Evolutionary conservation across 2,329 filamentous ascomycete species (phyloP).

Genomic region (Aspergillus vadensis): DNA sequence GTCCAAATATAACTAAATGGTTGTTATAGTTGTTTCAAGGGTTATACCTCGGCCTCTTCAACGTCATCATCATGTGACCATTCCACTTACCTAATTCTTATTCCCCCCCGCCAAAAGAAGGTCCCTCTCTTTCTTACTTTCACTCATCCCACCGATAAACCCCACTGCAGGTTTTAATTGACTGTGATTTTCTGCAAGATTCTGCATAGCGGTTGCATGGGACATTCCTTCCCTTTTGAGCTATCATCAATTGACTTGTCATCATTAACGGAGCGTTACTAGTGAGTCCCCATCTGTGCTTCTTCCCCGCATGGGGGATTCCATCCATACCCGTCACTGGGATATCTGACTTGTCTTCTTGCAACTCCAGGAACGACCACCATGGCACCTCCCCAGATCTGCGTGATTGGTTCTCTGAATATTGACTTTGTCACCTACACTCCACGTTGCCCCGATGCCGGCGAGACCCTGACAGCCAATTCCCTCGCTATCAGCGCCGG

Average conservation of each 20-base stretch:
- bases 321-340: background rate
- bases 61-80: background rate
- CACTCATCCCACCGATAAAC: too few species aligned
- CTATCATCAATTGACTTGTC: background rate
- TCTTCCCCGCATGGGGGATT: background rate
- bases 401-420: conserved; percentile 89
- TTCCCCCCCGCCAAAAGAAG: background rate
- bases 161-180: background rate
- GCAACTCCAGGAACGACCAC: background rate
- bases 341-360: background rate
- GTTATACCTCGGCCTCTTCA: background rate
- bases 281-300: background rate
- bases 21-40: too few species aligned
- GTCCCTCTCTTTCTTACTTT: background rate
- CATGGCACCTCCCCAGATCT: conserved; percentile 58
- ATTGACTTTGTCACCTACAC: conserved; percentile 90
- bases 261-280: background rate
- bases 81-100: background rate
- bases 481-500: conserved; percentile 80
- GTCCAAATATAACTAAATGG: too few species aligned
- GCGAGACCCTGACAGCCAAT: conserved; percentile 82
- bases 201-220: background rate
- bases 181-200: background rate
- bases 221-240: background rate
- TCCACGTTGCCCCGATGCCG: conserved; percentile 75